These are phyloP conservation scores for Terana coerulea DNA, from an alignment of 768 basidiomycete genomes.

Conservation along the genomic window DNA sequence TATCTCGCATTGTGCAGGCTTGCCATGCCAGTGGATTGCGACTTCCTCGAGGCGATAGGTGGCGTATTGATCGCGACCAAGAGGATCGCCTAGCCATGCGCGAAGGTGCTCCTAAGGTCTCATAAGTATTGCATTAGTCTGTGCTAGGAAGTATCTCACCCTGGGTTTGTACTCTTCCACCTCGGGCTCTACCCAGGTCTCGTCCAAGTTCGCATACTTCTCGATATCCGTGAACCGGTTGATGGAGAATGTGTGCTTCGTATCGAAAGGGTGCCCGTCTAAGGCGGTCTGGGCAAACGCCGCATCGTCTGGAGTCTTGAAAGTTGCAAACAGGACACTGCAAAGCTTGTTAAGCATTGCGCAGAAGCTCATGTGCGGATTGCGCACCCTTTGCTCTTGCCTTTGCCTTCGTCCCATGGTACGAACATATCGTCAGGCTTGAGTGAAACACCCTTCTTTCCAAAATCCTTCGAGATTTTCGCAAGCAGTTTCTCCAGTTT, in stretches of 20 bases:
- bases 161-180: constrained; percentile 70
- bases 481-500: constrained; percentile 80
- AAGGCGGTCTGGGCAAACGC: constrained; percentile 60
- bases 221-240: constrained; percentile 92
- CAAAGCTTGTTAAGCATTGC: background rate
- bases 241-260: constrained; percentile 78
- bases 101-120: constrained; percentile 81
- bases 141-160: constrained; percentile 39
- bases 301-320: constrained; percentile 67
- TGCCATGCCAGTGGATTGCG: constrained; percentile 88
- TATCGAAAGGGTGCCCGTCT: constrained; percentile 81
- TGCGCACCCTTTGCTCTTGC: constrained; percentile 88
- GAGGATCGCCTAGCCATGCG: constrained; percentile 89
- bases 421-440: constrained; percentile 77
- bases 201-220: constrained; percentile 70
- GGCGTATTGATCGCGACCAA: constrained; percentile 94
- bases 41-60: constrained; percentile 93
- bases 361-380: background rate
- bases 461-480: constrained; percentile 82
- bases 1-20: constrained; percentile 80
- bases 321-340: constrained; percentile 84
- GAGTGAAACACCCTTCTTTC: constrained; percentile 72
- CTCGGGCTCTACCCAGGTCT: constrained; percentile 73
- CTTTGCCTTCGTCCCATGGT: constrained; percentile 81
- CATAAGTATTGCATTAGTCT: background rate